phyloP scores from a whole-genome alignment of 768 basidiomycete genomes.

The Leccinum barrowsii region DNA sequence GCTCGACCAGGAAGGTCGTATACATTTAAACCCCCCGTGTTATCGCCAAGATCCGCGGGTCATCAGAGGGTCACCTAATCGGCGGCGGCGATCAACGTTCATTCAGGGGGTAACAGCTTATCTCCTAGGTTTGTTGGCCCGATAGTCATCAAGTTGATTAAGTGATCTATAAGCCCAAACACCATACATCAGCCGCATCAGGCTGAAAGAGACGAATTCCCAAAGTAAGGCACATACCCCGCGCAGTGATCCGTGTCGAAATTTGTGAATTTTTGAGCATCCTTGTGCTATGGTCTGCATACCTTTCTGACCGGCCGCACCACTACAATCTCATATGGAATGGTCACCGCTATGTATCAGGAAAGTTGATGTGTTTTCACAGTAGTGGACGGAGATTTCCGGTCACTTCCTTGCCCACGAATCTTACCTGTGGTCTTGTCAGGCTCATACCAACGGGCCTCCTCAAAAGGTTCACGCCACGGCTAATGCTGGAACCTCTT shows the following conservation, averaged over 20 bases:
- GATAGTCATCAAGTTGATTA: conserved; percentile 26
- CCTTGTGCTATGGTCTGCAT: not conserved
- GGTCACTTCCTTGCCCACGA: conserved; percentile 18
- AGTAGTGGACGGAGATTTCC: not conserved
- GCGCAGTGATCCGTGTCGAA: conserved; percentile 23
- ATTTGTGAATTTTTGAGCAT: conserved; percentile 3
- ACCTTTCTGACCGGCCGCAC: conserved; percentile 17
- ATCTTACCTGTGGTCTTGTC: conserved; percentile 14
- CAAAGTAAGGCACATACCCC: conserved; percentile 19
- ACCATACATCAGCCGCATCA: not conserved
- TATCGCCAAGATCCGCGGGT: conserved; percentile 25
- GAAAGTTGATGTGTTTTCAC: conserved; percentile 13
- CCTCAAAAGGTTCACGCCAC: not conserved
- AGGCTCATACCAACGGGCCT: conserved; percentile 9
- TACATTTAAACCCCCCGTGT: not conserved
- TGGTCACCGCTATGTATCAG: conserved; percentile 9
- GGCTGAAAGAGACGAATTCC: conserved; percentile 4
- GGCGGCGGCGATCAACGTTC: not conserved
- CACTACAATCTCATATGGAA: conserved; percentile 18
- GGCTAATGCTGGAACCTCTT: conserved; percentile 12
- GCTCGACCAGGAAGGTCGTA: conserved; percentile 1
- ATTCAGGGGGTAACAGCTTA: not conserved
- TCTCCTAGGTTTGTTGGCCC: not conserved
- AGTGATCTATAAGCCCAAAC: conserved; percentile 9
- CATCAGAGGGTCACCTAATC: conserved; percentile 18